Evolutionary conservation across 176 grass and related monocot genomes (phyloP).

Genomic region (Pharus latifolius): DNA sequence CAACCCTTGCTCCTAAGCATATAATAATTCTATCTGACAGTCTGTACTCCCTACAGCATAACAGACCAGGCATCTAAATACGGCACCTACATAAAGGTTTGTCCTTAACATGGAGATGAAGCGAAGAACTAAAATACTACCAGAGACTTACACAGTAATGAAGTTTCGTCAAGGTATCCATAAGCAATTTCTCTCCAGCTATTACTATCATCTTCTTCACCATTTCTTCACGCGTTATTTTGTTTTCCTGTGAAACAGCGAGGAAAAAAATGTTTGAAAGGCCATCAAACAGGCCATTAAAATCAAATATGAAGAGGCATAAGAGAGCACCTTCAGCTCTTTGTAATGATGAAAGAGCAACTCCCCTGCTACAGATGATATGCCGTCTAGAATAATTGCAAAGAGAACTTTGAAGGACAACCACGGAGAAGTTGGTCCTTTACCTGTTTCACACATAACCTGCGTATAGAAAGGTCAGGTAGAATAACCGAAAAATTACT

Average conservation of each 20-base stretch:
- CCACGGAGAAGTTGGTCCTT: slow-evolving; percentile 48
- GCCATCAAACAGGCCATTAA: not conserved
- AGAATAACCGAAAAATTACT: not conserved
- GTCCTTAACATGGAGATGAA: not conserved
- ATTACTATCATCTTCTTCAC: slow-evolving; percentile 47
- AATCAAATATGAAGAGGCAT: not conserved
- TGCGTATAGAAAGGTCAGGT: slow-evolving; percentile 1
- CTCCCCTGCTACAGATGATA: slow-evolving; percentile 33
- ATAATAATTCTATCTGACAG: not conserved
- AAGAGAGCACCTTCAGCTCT: slow-evolving; percentile 34
- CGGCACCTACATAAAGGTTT: not conserved
- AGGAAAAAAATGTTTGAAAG: not conserved
- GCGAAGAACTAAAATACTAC: not conserved
- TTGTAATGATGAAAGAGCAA: slow-evolving; percentile 47
- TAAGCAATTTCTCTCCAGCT: slow-evolving; percentile 37
- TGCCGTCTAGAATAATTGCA: slow-evolving; percentile 21
- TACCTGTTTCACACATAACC: slow-evolving; percentile 8
- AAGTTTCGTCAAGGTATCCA: slow-evolving; percentile 21
- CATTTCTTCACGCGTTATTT: slow-evolving; percentile 44
- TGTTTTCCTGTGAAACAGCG: slow-evolving; percentile 28
- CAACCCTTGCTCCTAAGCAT: not conserved
- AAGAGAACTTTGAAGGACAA: slow-evolving; percentile 40
- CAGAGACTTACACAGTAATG: slow-evolving; percentile 29
- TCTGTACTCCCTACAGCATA: not conserved
- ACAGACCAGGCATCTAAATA: too few relatives aligned